Conservation (phyloP, 345 rosid species). For the Hirschfeldia incana region DNA sequence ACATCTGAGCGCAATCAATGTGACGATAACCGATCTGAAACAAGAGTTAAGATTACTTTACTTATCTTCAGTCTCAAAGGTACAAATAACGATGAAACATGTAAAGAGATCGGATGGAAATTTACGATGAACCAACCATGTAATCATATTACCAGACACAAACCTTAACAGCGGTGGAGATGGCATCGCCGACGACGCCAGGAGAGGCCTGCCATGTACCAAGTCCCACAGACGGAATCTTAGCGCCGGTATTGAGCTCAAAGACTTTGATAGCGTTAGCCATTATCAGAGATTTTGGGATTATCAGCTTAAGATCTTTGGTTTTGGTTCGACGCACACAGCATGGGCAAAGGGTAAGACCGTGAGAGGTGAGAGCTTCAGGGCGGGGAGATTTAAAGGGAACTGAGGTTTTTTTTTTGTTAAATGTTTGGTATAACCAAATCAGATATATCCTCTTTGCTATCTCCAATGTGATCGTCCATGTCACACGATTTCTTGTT, state of each 20-base stretch:
- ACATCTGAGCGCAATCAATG: slow-evolving; percentile 62
- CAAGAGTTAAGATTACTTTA: neutral
- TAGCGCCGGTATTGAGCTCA: slow-evolving; percentile 34
- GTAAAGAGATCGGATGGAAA: neutral
- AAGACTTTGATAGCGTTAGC: slow-evolving; percentile 31
- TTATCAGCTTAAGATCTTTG: neutral
- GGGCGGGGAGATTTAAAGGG: neutral
- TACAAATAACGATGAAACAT: neutral
- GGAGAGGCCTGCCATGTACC: slow-evolving; percentile 66
- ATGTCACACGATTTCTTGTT: neutral
- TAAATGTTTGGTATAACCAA: neutral
- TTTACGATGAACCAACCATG: neutral
- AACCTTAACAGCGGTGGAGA: slow-evolving; percentile 40
- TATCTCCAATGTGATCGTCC: neutral
- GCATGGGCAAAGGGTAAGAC: neutral
- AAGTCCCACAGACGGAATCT: slow-evolving; percentile 46
- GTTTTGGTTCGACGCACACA: neutral
- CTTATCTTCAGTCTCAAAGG: neutral
- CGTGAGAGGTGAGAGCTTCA: neutral
- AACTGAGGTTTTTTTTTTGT: neutral
- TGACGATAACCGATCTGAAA: slow-evolving; percentile 22
- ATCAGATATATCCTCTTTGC: neutral
- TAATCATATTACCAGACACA: neutral
- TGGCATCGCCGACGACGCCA: slow-evolving; percentile 60
- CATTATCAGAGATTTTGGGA: slow-evolving; percentile 26